Evolutionary conservation across 2,329 filamentous ascomycete species (phyloP).

Genomic region (Penicillium rolfsii): DNA sequence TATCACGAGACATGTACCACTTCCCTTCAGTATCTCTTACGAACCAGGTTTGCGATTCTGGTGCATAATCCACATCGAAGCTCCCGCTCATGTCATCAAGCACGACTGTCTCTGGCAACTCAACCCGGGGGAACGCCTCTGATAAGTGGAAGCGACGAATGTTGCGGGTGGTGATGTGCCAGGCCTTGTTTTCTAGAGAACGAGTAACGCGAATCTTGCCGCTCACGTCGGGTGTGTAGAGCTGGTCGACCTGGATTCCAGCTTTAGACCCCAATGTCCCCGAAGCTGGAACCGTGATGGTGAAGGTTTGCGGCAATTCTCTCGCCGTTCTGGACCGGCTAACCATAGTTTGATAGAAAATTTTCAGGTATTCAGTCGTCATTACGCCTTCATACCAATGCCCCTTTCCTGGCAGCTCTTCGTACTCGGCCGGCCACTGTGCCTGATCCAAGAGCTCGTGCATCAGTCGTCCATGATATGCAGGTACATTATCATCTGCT

Average conservation of each 20-base stretch:
- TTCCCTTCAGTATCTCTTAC: slow-evolving; percentile 23
- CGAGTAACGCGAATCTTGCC: slow-evolving; percentile 53
- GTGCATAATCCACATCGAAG: slow-evolving; percentile 22
- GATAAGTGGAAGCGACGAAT: slow-evolving; percentile 47
- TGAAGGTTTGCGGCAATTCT: slow-evolving; percentile 45
- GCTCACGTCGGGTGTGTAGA: slow-evolving; percentile 55
- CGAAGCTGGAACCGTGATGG: slow-evolving; percentile 55
- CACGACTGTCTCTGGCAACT: slow-evolving; percentile 21
- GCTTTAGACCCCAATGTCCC: slow-evolving; percentile 57
- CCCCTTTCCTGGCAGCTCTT: slow-evolving; percentile 53
- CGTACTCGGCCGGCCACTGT: slow-evolving; percentile 50
- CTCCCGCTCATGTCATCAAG: slow-evolving; percentile 22
- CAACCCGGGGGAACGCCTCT: neutral
- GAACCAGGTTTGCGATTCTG: slow-evolving; percentile 28
- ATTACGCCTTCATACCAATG: slow-evolving; percentile 62
- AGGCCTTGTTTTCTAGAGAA: slow-evolving; percentile 30
- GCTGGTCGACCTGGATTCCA: slow-evolving; percentile 55
- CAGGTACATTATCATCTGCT: slow-evolving; percentile 61
- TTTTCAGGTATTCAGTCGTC: slow-evolving; percentile 53
- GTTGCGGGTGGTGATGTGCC: slow-evolving; percentile 49
- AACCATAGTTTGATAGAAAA: slow-evolving; percentile 51
- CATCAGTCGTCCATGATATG: slow-evolving; percentile 60
- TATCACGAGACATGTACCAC: slow-evolving; percentile 29
- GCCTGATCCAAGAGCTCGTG: slow-evolving; percentile 52
- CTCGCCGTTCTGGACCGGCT: neutral